A percentile compares a stretch with the other conserved stretches of the same genome.
phyloP scores from a whole-genome alignment of 768 basidiomycete species.

The Suillus hirtellus region DNA sequence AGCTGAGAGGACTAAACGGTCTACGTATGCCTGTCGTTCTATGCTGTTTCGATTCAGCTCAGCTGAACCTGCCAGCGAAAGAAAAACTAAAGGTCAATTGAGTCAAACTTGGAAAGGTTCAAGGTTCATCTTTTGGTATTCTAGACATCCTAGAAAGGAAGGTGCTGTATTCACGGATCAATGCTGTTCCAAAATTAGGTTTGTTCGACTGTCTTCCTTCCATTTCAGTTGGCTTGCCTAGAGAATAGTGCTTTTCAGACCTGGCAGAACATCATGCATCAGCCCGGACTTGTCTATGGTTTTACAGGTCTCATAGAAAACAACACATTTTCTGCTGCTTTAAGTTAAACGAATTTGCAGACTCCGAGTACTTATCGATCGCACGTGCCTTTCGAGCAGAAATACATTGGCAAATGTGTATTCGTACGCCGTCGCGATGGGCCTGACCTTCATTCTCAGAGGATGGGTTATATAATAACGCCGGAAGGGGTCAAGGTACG shows the following conservation, averaged over 20 bases:
- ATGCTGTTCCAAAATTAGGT: not conserved
- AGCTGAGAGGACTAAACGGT: not conserved
- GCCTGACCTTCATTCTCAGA: not conserved
- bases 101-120: not conserved
- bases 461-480: not conserved
- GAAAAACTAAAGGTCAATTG: not conserved
- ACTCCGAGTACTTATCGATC: not conserved
- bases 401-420: not conserved
- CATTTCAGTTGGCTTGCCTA: not conserved
- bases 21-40: conserved; percentile 4
- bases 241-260: not conserved
- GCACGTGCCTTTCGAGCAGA: not conserved
- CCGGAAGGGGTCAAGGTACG: not conserved
- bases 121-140: not conserved
- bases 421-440: not conserved
- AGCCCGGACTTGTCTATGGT: too few species aligned
- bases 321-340: not conserved
- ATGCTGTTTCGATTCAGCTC: not conserved
- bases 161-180: conserved; percentile 3
- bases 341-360: not conserved
- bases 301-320: not conserved
- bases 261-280: too few species aligned
- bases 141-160: conserved; percentile 13
- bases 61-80: conserved; percentile 2
- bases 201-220: not conserved